phyloP scores from a whole-genome alignment of 192 early-diverging fungal genomes.

The Chytriomyces hyalinus region DNA sequence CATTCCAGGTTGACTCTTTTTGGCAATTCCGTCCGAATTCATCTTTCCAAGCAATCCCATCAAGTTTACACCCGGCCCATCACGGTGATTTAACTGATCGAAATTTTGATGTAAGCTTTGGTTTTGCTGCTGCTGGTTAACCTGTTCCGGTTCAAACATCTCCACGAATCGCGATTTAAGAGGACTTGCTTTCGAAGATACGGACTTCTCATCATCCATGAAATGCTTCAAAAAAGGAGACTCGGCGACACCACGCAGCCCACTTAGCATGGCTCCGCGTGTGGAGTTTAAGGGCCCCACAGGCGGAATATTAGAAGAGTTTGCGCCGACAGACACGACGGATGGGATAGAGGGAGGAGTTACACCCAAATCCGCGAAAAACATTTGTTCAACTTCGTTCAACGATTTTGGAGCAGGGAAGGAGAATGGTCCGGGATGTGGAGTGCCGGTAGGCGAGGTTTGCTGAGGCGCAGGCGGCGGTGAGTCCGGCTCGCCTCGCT shows the following conservation, averaged over 20 bases:
- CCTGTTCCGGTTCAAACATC: neutral
- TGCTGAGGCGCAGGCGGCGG: neutral
- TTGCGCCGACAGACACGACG: no score
- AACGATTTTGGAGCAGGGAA: neutral
- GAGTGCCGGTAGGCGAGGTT: neutral
- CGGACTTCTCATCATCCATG: no score
- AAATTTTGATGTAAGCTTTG: no score
- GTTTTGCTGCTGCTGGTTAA: no score
- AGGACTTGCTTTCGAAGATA: neutral
- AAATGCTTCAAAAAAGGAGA: no score
- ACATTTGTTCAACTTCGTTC: neutral
- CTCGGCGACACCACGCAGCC: no score
- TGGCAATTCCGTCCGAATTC: neutral
- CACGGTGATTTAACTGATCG: no score
- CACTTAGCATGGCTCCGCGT: no score
- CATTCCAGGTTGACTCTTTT: neutral
- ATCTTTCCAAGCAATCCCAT: constrained; percentile 22
- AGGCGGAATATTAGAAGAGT: no score
- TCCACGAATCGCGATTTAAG: constrained; percentile 7
- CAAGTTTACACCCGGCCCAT: neutral
- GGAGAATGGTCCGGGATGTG: neutral
- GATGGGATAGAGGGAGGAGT: no score
- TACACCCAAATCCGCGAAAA: neutral
- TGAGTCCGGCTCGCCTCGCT: constrained; percentile 7
- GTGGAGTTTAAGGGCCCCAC: no score